Evolutionary conservation across 2,329 filamentous ascomycete species (phyloP).

Genomic region (Cryphonectria japonica): DNA sequence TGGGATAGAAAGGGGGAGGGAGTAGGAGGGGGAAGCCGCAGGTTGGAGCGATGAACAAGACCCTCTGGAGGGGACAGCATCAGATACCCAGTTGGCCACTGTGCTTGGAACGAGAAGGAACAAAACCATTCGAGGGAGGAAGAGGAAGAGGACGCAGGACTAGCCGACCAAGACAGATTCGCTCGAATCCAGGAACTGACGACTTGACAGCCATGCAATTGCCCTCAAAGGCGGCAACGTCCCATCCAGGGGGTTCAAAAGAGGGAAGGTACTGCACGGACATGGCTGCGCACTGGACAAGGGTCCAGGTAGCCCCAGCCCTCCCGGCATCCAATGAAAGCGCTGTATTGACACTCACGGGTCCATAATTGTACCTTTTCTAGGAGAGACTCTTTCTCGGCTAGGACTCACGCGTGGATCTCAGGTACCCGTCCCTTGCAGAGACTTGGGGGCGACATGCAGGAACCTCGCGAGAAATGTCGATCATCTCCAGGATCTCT

Average conservation of each 20-base stretch:
- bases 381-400: slow-evolving; percentile 2
- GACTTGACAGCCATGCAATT: background rate
- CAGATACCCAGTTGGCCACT: too few species aligned
- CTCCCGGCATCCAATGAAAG: background rate
- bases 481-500: slow-evolving; percentile 1
- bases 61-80: background rate
- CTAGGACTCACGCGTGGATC: slow-evolving; percentile 4
- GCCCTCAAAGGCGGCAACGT: background rate
- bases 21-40: background rate
- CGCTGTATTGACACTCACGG: background rate
- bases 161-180: background rate
- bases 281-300: background rate
- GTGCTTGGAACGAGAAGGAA: background rate
- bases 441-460: slow-evolving; percentile 9
- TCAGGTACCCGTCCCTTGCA: slow-evolving; percentile 12
- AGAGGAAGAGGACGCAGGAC: background rate
- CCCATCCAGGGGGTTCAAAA: background rate
- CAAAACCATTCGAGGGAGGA: background rate
- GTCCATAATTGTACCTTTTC: slow-evolving; percentile 10
- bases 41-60: background rate
- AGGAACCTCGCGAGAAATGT: slow-evolving; percentile 6
- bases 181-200: background rate
- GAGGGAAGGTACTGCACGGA: background rate
- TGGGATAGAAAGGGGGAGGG: background rate
- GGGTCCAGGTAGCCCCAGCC: background rate